phyloP scores from a whole-genome alignment of 176 grass and related monocot genomes.

The Musa acuminata region DNA sequence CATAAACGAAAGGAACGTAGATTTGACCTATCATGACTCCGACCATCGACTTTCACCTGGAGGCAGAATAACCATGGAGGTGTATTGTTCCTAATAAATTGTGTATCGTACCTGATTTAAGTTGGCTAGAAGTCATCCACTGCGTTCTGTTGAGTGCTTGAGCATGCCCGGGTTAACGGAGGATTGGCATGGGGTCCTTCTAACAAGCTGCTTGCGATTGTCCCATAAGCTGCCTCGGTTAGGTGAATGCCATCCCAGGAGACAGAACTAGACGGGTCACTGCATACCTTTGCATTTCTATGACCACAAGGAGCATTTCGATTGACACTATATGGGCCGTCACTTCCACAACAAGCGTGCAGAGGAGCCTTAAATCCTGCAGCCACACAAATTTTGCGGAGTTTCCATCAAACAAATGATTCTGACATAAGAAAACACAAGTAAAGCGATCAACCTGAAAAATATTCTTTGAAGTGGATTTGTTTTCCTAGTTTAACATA shows the following conservation, averaged over 20 bases:
- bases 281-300: slow-evolving; percentile 1
- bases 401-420: neutral
- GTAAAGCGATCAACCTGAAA: too few relatives aligned
- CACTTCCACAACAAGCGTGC: slow-evolving; percentile 3
- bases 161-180: neutral
- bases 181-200: slow-evolving; percentile 13
- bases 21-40: too few relatives aligned
- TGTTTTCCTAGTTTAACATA: neutral
- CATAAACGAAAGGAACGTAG: too few relatives aligned
- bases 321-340: slow-evolving; percentile 5
- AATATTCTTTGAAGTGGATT: neutral
- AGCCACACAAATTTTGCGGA: neutral
- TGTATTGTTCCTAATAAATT: too few relatives aligned
- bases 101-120: neutral
- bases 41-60: too few relatives aligned
- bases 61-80: too few relatives aligned
- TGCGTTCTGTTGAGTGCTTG: neutral
- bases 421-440: neutral
- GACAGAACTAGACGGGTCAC: neutral
- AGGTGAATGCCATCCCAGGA: slow-evolving; percentile 15
- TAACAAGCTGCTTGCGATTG: slow-evolving; percentile 9
- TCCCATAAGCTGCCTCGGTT: slow-evolving; percentile 15
- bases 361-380: slow-evolving; percentile 6
- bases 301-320: slow-evolving; percentile 2
- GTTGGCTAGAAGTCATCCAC: slow-evolving; percentile 4